Base-by-base conservation (phyloP, 768 basidiomycete genomes). In the Strobilomyces dryophilus region DNA sequence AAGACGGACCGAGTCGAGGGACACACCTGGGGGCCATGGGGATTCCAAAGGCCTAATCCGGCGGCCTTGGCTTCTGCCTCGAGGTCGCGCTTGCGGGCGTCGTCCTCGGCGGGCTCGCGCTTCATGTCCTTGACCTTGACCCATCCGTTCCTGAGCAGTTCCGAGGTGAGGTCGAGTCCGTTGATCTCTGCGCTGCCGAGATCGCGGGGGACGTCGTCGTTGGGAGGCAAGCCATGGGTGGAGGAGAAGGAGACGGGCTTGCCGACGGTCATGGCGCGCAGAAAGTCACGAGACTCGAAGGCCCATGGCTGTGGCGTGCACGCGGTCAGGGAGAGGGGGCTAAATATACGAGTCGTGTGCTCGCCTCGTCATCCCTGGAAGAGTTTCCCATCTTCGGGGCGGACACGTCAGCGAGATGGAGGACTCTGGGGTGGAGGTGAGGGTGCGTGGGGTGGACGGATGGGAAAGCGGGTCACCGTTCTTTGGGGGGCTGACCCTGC, bases 81-180 rank as follows among this genome's bases (percentile, higher is more conserved):
- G 26, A 88, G 68, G 17, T 89, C 87, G 39, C 80, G 82, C 61
- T 83, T 84, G 59, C 74, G 85, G 47, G 75, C 62, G 65, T 94
- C 87, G 26, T 92, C 86, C 21, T 92, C 89, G 1, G 86, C 85
- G 17, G 84, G 80, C 39, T 95, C 92, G 18, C 89, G 82, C 70
- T 87, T 93, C 40, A 79, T 70, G 56, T 98, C 95, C 69, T 97
- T 92, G 40, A 93, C 74, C 71, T 90, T 95, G 11, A 83, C 92
- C 93, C 93, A 98, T n/a, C 95, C 97, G 55, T 80, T 82, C 64
- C 79, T 82, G 37, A 98, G 77, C n/a, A 95, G 69, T 65, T 93
- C 89, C 0, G 78, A 76, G 5, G 83, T 76, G 20, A 95, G 69
- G 62, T 95, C 92, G 48, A 83, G 66, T 8, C 87, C 89, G 44